Percentiles rank a stretch among this genome's conserved stretches.
phyloP scores from a whole-genome alignment of 768 basidiomycete genomes.

The Lactifluus piperatus region DNA sequence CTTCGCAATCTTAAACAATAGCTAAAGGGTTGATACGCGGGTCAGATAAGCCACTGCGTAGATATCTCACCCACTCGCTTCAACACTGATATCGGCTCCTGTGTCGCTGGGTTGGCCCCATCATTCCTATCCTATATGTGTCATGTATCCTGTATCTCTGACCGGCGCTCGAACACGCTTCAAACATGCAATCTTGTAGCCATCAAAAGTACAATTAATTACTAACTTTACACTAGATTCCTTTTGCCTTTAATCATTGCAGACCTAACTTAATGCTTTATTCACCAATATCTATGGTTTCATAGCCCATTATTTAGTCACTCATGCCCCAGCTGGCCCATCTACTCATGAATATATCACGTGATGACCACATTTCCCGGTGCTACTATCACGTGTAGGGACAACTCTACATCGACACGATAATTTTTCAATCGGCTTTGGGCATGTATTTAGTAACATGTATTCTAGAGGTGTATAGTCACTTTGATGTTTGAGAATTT shows the following conservation, averaged over 20 bases:
- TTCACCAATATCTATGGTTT: neutral
- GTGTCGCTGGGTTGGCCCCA: neutral
- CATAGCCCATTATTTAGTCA: neutral
- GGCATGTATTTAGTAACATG: no score
- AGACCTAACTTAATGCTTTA: neutral
- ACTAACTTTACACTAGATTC: neutral
- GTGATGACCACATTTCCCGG: no score
- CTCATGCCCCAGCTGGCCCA: no score
- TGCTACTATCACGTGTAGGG: no score
- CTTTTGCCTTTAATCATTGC: neutral
- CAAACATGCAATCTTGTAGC: conserved; percentile 1
- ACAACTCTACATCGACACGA: no score
- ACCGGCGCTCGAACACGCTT: neutral
- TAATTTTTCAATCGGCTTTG: no score
- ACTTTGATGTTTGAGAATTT: no score
- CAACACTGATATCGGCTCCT: neutral
- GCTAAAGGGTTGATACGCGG: neutral
- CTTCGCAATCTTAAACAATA: conserved; percentile 32
- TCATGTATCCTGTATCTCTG: neutral
- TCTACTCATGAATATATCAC: no score
- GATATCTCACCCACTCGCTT: neutral
- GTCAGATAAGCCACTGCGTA: neutral
- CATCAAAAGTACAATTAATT: neutral
- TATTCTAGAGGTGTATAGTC: no score
- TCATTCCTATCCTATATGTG: neutral